Percentiles rank a stretch among this genome's conserved stretches.
Evolutionary conservation across 805 yeast genomes (phyloP).

Genomic region (Metschnikowia amazonensis): DNA sequence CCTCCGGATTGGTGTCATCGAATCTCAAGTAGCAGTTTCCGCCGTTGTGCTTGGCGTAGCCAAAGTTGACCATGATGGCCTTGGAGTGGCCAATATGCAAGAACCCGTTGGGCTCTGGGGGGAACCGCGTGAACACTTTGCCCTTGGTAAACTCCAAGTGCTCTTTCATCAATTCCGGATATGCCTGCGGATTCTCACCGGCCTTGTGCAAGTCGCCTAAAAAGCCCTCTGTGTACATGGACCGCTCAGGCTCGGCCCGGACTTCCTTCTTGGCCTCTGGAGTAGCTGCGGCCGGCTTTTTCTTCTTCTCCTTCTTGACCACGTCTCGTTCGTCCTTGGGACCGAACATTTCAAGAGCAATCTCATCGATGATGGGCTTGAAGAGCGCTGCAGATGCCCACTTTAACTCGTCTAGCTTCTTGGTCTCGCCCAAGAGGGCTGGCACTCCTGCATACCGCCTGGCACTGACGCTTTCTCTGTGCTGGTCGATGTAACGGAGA

Average conservation of each 20-base stretch:
- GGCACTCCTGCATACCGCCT: conserved; percentile 82
- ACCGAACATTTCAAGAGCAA: conserved; percentile 70
- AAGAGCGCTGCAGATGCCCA: conserved; percentile 90
- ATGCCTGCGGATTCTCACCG: conserved; percentile 90
- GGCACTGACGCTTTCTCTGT: conserved; percentile 57
- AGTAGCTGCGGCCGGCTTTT: conserved; percentile 28
- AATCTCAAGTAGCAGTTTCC: conserved; percentile 91
- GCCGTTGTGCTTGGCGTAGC: conserved; percentile 82
- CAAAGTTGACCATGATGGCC: conserved; percentile 96
- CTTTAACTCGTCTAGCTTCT: conserved; percentile 68
- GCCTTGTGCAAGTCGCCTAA: conserved; percentile 92
- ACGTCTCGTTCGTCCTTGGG: conserved; percentile 96
- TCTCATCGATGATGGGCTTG: conserved; percentile 82
- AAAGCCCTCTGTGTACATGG: conserved; percentile 95
- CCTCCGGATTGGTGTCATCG: conserved; percentile 98
- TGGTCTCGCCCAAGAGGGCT: conserved; percentile 68
- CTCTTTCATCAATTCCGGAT: conserved; percentile 75
- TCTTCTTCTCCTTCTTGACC: conserved; percentile 70
- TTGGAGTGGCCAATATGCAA: conserved; percentile 97
- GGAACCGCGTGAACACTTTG: conserved; percentile 88
- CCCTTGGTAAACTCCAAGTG: conserved; percentile 80
- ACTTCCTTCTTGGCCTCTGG: conserved; percentile 17
- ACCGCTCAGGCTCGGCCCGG: conserved; percentile 38
- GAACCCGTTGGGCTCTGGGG: conserved; percentile 98
- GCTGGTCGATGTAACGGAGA: conserved; percentile 51